A percentile compares a stretch with the other conserved stretches of the same genome.
phyloP scores from a whole-genome alignment of 2,329 filamentous ascomycete genomes.

The Fusarium dimerum region DNA sequence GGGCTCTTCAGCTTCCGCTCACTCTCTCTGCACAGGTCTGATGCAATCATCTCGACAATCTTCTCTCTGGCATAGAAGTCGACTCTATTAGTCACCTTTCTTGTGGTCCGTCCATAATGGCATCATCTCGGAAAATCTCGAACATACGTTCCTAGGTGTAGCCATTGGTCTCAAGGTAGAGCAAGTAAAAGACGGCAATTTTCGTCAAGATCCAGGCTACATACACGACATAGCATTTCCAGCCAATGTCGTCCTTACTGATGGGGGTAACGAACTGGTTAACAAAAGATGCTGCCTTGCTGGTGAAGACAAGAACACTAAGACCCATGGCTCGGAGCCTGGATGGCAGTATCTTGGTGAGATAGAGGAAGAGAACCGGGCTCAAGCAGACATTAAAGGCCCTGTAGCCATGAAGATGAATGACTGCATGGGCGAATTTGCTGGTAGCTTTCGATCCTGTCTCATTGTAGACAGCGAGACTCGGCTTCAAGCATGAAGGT shows the following conservation, averaged over 20 bases:
- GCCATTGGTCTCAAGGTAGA: slow-evolving; percentile 45
- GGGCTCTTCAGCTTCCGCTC: no score
- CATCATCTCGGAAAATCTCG: slow-evolving; percentile 15
- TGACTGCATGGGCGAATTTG: slow-evolving; percentile 11
- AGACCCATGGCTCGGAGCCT: slow-evolving; percentile 16
- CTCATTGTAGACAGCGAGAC: slow-evolving; percentile 15
- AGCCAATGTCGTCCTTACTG: slow-evolving; percentile 28
- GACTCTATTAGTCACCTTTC: not conserved
- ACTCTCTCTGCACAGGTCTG: no score
- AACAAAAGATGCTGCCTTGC: slow-evolving; percentile 15
- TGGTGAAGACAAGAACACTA: slow-evolving; percentile 12
- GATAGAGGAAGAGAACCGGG: slow-evolving; percentile 13
- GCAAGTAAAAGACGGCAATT: slow-evolving; percentile 35
- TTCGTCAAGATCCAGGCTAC: slow-evolving; percentile 25
- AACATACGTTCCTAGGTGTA: slow-evolving; percentile 35
- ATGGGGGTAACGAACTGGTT: slow-evolving; percentile 21
- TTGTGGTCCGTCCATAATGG: slow-evolving; percentile 2
- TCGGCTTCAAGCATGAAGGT: slow-evolving; percentile 12
- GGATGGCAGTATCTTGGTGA: slow-evolving; percentile 16
- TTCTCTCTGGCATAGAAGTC: no score
- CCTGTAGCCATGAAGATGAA: slow-evolving; percentile 21
- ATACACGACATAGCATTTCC: slow-evolving; percentile 27
- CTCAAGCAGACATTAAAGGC: slow-evolving; percentile 16
- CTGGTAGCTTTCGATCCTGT: slow-evolving; percentile 12
- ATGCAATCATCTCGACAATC: no score